These are phyloP conservation scores for Fusarium piperis DNA, from an alignment of 2,329 filamentous ascomycete species.

Conservation along the genomic window DNA sequence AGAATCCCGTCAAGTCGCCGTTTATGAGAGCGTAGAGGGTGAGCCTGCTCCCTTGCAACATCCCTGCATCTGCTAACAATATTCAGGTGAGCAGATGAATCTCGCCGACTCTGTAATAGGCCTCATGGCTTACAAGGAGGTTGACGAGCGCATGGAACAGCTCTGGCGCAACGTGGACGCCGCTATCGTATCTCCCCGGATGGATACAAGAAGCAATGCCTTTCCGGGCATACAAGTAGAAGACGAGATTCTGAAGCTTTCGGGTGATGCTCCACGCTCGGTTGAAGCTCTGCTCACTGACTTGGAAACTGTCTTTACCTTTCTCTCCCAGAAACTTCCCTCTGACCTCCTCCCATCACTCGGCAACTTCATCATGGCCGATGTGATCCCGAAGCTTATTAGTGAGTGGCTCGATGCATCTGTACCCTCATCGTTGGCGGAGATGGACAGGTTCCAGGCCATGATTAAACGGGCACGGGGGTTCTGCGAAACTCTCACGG, in stretches of 20 bases:
- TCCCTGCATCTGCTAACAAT: constrained; percentile 23
- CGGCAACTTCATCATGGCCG: constrained; percentile 75
- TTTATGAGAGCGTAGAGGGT: constrained; percentile 65
- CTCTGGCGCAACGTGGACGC: constrained; percentile 72
- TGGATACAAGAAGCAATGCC: constrained; percentile 51
- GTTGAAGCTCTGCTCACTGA: constrained; percentile 64
- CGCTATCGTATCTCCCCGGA: constrained; percentile 69
- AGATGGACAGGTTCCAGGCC: constrained; percentile 76
- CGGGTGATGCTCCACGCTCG: constrained; percentile 55
- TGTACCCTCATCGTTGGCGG: constrained; percentile 78
- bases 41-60: constrained; percentile 15
- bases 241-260: constrained; percentile 54
- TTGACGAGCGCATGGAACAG: constrained; percentile 66
- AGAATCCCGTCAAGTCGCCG: constrained; percentile 62
- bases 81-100: constrained; percentile 60
- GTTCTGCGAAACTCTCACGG: constrained; percentile 72
- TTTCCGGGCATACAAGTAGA: constrained; percentile 54
- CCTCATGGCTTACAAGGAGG: constrained; percentile 67
- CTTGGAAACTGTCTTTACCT: constrained; percentile 61
- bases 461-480: constrained; percentile 70
- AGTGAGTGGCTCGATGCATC: constrained; percentile 78
- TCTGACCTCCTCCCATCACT: constrained; percentile 67
- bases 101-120: constrained; percentile 65
- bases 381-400: constrained; percentile 74
- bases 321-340: constrained; percentile 63